Evolutionary conservation across 176 grass and related monocot genomes (phyloP).

Genomic region (Avena insularis): DNA sequence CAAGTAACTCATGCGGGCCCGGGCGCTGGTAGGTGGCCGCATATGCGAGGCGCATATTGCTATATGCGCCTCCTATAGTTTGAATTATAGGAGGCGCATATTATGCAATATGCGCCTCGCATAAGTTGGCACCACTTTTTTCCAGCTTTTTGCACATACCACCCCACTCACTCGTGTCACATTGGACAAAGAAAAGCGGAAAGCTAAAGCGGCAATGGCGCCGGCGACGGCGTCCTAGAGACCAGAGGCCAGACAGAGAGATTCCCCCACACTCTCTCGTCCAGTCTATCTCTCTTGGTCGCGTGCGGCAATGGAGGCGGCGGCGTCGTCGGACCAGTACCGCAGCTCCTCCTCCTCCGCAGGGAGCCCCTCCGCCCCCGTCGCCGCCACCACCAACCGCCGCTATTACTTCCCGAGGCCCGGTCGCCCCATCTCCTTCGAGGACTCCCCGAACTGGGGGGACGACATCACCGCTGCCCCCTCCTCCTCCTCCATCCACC

Average conservation of each 20-base stretch:
- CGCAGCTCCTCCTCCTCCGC: constrained; percentile 84
- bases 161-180: too few species aligned
- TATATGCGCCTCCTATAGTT: too few species aligned
- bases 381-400: constrained; percentile 21
- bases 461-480: constrained; percentile 70
- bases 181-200: background rate
- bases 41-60: too few species aligned
- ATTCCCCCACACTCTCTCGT: background rate
- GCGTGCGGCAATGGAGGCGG: constrained; percentile 25
- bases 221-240: background rate
- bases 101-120: too few species aligned
- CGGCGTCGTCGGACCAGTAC: constrained; percentile 74
- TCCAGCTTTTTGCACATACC: too few species aligned
- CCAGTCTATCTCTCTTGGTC: background rate
- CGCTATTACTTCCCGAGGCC: constrained; percentile 76
- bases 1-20: too few species aligned
- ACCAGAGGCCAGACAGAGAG: background rate
- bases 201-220: constrained; percentile 25
- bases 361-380: constrained; percentile 57
- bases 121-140: too few species aligned
- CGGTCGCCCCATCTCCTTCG: constrained; percentile 82
- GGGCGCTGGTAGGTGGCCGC: too few species aligned
- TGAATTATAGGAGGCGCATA: too few species aligned
- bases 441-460: constrained; percentile 95
- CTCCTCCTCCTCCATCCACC: constrained; percentile 44